Conservation (phyloP, 768 basidiomycete genomes). For the Chalciporus piperatus region DNA sequence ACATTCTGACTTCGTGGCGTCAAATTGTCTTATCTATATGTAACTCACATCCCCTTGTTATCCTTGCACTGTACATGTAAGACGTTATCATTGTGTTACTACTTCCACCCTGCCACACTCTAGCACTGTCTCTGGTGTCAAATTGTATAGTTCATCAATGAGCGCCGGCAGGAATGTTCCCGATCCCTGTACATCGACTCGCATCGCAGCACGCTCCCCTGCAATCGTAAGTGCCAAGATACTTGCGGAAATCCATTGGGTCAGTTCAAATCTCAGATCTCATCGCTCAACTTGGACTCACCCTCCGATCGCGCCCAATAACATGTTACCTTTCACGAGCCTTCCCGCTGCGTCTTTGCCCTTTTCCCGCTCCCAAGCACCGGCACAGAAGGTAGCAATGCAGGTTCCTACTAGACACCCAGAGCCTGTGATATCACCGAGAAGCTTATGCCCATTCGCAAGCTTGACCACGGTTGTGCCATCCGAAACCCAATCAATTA, state of each 20-base stretch:
- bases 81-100: not conserved
- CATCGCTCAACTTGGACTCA: constrained; percentile 33
- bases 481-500: constrained; percentile 81
- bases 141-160: constrained; percentile 56
- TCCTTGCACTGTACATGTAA: not conserved
- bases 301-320: constrained; percentile 77
- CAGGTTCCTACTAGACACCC: constrained; percentile 82
- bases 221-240: constrained; percentile 59
- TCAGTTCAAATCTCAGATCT: constrained; percentile 3
- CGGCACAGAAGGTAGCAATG: constrained; percentile 80
- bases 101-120: constrained; percentile 29
- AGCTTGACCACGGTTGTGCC: constrained; percentile 66
- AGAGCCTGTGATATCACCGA: constrained; percentile 84
- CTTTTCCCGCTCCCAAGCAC: constrained; percentile 43
- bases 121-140: constrained; percentile 38
- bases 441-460: constrained; percentile 68
- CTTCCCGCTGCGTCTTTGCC: constrained; percentile 32
- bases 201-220: constrained; percentile 52
- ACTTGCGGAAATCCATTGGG: constrained; percentile 25
- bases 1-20: not conserved
- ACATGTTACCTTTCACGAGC: constrained; percentile 74
- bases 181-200: constrained; percentile 55
- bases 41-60: not conserved
- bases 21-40: not conserved
- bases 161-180: constrained; percentile 64